phyloP scores from a whole-genome alignment of 352 stramenopile genomes.

The Pythium scleroteichum region DNA sequence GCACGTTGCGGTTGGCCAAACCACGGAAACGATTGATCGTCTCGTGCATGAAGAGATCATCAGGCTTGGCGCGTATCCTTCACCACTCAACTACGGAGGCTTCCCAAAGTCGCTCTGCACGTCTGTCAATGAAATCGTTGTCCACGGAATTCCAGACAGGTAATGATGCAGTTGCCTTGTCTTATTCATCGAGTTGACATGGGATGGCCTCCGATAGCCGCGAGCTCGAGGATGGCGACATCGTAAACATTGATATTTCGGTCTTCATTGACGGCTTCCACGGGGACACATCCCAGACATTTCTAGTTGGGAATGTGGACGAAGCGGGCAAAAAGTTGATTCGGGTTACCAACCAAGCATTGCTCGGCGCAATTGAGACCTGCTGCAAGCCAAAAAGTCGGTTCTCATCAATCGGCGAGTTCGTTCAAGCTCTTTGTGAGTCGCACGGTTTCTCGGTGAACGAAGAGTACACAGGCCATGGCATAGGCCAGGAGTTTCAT shows the following conservation, averaged over 20 bases:
- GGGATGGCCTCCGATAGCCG: constrained; percentile 32
- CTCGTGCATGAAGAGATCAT: constrained; percentile 92
- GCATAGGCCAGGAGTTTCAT: constrained; percentile 96
- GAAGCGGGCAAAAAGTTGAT: constrained; percentile 86
- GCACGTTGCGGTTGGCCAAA: constrained; percentile 80
- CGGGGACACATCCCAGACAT: constrained; percentile 97
- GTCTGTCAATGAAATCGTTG: constrained; percentile 97
- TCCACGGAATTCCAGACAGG: constrained; percentile 96
- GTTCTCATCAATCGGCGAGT: constrained; percentile 94
- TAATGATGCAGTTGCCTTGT: constrained; percentile 6
- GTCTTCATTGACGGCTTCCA: constrained; percentile 94
- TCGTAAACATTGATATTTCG: constrained; percentile 98
- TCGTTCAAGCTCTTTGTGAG: constrained; percentile 91
- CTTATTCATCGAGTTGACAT: too few relatives aligned
- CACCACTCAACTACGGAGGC: constrained; percentile 92
- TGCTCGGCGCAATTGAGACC: constrained; percentile 83
- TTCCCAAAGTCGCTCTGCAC: constrained; percentile 96
- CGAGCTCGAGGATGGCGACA: constrained; percentile 89
- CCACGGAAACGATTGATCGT: constrained; percentile 94
- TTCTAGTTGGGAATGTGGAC: constrained; percentile 94
- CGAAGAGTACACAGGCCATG: constrained; percentile 95
- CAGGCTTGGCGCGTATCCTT: constrained; percentile 81
- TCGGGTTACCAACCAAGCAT: constrained; percentile 80
- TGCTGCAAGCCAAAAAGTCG: constrained; percentile 92
- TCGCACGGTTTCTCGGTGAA: constrained; percentile 80